phyloP scores from a whole-genome alignment of 2,329 filamentous ascomycete genomes.

The Exophiala alcalophila region DNA sequence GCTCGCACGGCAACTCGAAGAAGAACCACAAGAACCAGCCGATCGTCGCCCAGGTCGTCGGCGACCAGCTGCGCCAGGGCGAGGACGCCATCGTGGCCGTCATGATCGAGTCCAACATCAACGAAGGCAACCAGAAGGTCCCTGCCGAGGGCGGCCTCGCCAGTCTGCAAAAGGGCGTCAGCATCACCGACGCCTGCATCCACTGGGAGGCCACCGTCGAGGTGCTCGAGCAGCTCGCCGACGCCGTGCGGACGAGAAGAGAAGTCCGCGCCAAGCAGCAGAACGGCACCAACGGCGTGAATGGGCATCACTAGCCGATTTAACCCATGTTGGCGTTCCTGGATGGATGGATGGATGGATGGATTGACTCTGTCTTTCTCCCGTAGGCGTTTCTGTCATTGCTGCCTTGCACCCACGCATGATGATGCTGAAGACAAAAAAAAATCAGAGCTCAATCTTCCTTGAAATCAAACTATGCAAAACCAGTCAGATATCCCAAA shows the following conservation, averaged over 20 bases:
- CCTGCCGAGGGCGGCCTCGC: constrained; percentile 72
- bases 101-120: constrained; percentile 98
- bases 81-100: constrained; percentile 90
- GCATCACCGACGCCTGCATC: constrained; percentile 97
- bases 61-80: constrained; percentile 78
- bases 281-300: constrained; percentile 31
- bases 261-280: constrained; percentile 39
- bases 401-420: no score
- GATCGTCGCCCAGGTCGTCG: constrained; percentile 78
- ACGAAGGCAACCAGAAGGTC: constrained; percentile 91
- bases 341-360: no score
- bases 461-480: no score
- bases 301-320: constrained; percentile 27
- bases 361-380: no score
- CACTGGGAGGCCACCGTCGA: constrained; percentile 81
- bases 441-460: no score
- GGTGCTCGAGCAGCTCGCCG: constrained; percentile 79
- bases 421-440: no score
- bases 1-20: constrained; percentile 91
- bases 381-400: no score
- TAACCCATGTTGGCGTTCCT: no score
- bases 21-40: constrained; percentile 98
- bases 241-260: constrained; percentile 75
- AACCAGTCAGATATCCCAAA: no score
- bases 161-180: constrained; percentile 87